Base-by-base conservation (phyloP, 1,284 basidiomycete species). In the Sanghuangporus baumii region DNA sequence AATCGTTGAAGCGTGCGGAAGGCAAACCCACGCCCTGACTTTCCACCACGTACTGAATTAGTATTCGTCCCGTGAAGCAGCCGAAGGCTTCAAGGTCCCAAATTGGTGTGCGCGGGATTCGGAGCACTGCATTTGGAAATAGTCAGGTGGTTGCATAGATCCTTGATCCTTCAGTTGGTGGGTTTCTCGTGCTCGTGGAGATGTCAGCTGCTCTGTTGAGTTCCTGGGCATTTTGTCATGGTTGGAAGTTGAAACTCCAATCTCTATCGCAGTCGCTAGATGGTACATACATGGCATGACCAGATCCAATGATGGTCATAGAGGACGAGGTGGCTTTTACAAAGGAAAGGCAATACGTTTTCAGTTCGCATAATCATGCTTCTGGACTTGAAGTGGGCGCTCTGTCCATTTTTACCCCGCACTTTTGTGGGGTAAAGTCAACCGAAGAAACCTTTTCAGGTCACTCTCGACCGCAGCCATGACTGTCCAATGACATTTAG, bases 341-440 rank as follows among this genome's bases (percentile, higher is more conserved):
- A 23, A 6, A 31, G 48, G 18, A 23, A 23, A 50, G 18, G 48
- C 18, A n/a, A 50, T 50, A 50, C 16, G 16, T 46, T 46, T n/a
- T 46, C 16, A 46, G 48, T 20, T 50, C 48, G 7, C 55, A 41
- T 16, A 31, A 26, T 46, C 12, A 18, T 20, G 48, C 57, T 58
- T 48, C 46, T 16, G 40, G 47, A 46, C 40, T 11, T 11, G 7
- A 18, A 16, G 2, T 37, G 52, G 52, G 52, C 52, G 52, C 57
- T 20, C n/a, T 18, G 37, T 59, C 38, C 18, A 31, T 51, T 59
- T 51, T 51, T 40, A 40, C 57, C 57, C 57, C 57, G 34, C 57
- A 51, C 23, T 37, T 38, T 51, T 59, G 46, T 38, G 57, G 48
- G 36, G 57, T 38, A 59, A 59, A 26, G 8, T n/a, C 16, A 31